phyloP scores from a whole-genome alignment of 2,329 filamentous ascomycete genomes.

The Stachybotrys echinatus region DNA sequence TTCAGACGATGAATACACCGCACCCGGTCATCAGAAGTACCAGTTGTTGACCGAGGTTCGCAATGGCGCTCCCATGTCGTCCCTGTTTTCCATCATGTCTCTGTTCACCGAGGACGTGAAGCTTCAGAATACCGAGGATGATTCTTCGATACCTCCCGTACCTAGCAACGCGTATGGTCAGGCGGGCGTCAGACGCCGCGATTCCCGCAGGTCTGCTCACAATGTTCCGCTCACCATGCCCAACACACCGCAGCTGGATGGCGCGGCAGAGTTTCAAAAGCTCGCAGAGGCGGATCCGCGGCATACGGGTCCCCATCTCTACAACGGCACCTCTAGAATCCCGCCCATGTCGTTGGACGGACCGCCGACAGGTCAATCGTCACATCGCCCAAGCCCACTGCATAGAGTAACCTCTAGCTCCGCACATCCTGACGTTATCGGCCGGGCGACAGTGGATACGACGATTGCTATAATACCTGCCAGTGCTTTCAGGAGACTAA shows the following conservation, averaged over 20 bases:
- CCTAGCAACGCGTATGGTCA: constrained; percentile 13
- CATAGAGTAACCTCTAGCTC: constrained; percentile 58
- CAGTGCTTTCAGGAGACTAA: constrained; percentile 88
- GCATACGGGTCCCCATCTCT: constrained; percentile 7
- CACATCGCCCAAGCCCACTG: constrained; percentile 31
- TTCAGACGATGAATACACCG: constrained; percentile 63
- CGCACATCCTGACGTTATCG: constrained; percentile 93
- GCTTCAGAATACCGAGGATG: constrained; percentile 66
- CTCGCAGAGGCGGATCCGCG: constrained; percentile 9
- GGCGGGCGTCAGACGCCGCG: constrained; percentile 5
- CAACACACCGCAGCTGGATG: constrained; percentile 32
- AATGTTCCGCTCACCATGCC: constrained; percentile 24
- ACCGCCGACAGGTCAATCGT: constrained; percentile 18
- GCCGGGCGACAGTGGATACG: constrained; percentile 91
- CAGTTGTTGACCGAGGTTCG: constrained; percentile 95
- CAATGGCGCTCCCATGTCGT: constrained; percentile 98
- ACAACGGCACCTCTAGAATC: constrained; percentile 43
- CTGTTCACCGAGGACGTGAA: constrained; percentile 94
- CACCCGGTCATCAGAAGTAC: constrained; percentile 73
- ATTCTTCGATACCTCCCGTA: constrained; percentile 12
- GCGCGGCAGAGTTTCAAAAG: constrained; percentile 10
- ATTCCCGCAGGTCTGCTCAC: constrained; percentile 4
- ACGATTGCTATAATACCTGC: constrained; percentile 98
- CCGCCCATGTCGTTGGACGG: constrained; percentile 71
- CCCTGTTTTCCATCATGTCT: constrained; percentile 92